Evolutionary conservation across 352 stramenopile genomes (phyloP).

Genomic region (Phytopythium helicoides): DNA sequence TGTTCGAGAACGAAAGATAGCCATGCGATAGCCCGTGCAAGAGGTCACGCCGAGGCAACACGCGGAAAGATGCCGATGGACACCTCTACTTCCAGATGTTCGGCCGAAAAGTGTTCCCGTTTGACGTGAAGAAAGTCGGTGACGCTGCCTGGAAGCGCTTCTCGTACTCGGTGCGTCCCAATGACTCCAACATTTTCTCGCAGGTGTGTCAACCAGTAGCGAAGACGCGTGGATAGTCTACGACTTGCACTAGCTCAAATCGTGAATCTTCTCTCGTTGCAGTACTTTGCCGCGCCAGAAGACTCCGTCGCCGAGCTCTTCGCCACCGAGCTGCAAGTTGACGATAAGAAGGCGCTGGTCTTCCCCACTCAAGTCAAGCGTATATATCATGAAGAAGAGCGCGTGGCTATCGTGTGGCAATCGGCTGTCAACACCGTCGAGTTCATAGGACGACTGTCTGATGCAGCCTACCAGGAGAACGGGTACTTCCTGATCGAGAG

Average conservation of each 20-base stretch:
- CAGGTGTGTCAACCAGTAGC: not conserved
- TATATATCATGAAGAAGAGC: conserved; percentile 41
- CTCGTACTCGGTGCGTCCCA: conserved; percentile 4
- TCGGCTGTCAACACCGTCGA: conserved; percentile 47
- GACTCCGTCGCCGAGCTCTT: conserved; percentile 60
- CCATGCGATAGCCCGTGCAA: not conserved
- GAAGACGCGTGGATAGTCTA: too few species aligned
- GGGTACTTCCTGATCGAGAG: conserved; percentile 53
- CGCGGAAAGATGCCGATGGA: not conserved
- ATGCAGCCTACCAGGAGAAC: conserved; percentile 47
- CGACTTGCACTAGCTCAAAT: too few species aligned
- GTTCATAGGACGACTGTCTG: conserved; percentile 37
- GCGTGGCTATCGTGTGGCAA: conserved; percentile 56
- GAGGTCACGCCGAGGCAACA: not conserved
- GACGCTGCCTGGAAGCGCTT: conserved; percentile 7
- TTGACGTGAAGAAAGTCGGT: conserved; percentile 1
- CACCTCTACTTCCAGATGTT: conserved; percentile 8
- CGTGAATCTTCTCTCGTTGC: not conserved
- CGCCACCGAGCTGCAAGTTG: conserved; percentile 41
- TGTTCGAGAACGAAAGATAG: not conserved
- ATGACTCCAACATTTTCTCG: conserved; percentile 6
- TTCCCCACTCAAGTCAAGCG: conserved; percentile 51
- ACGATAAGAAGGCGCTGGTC: conserved; percentile 40
- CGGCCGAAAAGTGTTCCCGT: conserved; percentile 8
- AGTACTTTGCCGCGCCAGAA: conserved; percentile 11